Evolutionary conservation across 371 early-diverging fungal species (phyloP).

Genomic region (Mortierella sp.): DNA sequence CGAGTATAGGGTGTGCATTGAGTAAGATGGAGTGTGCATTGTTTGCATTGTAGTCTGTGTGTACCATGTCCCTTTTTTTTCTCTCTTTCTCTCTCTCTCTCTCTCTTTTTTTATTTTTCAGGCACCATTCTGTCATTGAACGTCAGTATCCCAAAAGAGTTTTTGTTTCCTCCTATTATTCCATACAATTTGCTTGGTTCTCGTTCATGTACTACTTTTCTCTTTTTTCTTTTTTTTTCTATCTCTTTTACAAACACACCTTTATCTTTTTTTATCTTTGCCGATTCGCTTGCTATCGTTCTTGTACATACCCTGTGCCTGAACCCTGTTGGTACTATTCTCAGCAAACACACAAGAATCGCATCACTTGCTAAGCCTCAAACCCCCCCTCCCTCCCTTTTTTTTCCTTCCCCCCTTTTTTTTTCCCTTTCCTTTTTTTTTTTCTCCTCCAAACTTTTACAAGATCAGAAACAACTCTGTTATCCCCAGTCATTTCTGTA

Average conservation of each 20-base stretch:
- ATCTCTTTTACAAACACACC: not conserved
- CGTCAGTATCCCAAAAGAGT: no score
- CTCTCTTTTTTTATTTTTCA: not conserved
- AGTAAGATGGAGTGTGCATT: slow-evolving; percentile 3
- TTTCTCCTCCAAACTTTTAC: not conserved
- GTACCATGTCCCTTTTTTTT: slow-evolving; percentile 1
- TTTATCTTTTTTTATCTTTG: not conserved
- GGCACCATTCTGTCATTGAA: no score
- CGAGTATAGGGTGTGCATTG: slow-evolving; percentile 10
- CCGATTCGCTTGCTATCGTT: no score
- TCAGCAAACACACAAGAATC: not conserved
- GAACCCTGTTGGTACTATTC: no score
- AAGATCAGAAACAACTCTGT: no score
- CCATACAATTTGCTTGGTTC: no score
- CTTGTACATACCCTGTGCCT: no score
- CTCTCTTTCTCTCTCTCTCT: not conserved
- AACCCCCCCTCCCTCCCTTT: not conserved
- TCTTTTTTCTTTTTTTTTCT: not conserved
- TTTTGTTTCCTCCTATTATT: no score
- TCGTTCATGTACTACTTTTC: not conserved
- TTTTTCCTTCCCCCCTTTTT: not conserved
- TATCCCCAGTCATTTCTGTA: not conserved
- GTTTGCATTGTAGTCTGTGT: not conserved
- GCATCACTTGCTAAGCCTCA: not conserved
- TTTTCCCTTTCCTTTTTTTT: not conserved